Evolutionary conservation across 495 filamentous ascomycete species (phyloP).

Genomic region (Lasiosphaeriaceae sp.): DNA sequence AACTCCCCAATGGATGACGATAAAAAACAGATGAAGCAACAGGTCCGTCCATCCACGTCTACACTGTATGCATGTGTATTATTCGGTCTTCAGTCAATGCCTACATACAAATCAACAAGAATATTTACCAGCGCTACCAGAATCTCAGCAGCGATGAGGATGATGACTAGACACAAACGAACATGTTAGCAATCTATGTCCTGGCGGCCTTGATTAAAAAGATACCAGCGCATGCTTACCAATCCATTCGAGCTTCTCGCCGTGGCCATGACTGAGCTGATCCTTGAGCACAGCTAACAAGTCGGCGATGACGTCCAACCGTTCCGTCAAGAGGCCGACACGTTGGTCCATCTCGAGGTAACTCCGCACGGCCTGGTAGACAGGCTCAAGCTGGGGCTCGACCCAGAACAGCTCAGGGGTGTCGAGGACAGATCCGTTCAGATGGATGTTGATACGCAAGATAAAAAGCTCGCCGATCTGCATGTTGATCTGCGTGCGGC

Average conservation of each 20-base stretch:
- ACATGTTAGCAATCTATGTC: neutral
- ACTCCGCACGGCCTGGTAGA: slow-evolving; percentile 89
- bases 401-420: slow-evolving; percentile 98
- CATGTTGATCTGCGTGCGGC: slow-evolving; percentile 88
- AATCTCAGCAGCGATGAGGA: slow-evolving; percentile 95
- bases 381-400: slow-evolving; percentile 90
- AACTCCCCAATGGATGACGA: no score
- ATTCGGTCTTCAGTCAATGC: slow-evolving; percentile 54
- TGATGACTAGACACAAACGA: slow-evolving; percentile 58
- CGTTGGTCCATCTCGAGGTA: slow-evolving; percentile 98
- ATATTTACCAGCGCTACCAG: slow-evolving; percentile 94
- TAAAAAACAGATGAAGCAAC: no score
- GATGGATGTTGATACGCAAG: slow-evolving; percentile 91
- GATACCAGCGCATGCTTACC: no score
- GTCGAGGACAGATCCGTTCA: slow-evolving; percentile 95
- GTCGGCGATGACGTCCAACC: slow-evolving; percentile 91
- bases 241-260: slow-evolving; percentile 94
- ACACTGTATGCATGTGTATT: neutral
- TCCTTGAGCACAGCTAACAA: slow-evolving; percentile 92
- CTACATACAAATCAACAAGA: slow-evolving; percentile 88
- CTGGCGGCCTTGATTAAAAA: no score
- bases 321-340: slow-evolving; percentile 83
- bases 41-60: no score
- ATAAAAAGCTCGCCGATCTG: slow-evolving; percentile 98
- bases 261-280: slow-evolving; percentile 93